Conservation (phyloP, 257 asterid genomes). For the Mitragyna speciosa region DNA sequence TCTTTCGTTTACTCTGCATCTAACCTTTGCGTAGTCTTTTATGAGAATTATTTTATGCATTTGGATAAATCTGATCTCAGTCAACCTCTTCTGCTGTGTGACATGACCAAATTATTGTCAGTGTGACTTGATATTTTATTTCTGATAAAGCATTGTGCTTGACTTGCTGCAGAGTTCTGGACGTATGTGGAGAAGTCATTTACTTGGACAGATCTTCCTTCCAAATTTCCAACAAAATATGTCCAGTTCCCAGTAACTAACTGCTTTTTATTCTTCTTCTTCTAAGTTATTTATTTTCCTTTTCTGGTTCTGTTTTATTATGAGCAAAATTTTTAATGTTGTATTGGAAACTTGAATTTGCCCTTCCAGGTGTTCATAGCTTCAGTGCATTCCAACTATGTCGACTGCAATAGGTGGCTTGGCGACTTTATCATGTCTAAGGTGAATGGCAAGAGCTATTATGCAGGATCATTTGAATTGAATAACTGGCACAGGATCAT, state of each 20-base stretch:
- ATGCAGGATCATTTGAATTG: neutral
- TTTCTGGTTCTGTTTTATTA: conserved; percentile 11
- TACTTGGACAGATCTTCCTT: conserved; percentile 97
- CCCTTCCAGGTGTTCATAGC: conserved; percentile 74
- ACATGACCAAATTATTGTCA: neutral
- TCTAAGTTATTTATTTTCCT: conserved; percentile 2
- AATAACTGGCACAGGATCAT: neutral
- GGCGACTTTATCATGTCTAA: conserved; percentile 93
- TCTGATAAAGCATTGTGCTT: neutral
- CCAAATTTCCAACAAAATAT: conserved; percentile 96
- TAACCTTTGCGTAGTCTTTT: neutral
- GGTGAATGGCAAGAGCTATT: conserved; percentile 40
- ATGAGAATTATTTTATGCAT: neutral
- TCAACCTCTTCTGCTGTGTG: neutral
- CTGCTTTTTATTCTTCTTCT: neutral
- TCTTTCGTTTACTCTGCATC: too few species aligned
- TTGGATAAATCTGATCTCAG: neutral
- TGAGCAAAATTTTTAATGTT: conserved; percentile 2
- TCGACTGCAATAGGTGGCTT: conserved; percentile 95
- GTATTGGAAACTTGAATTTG: conserved; percentile 25
- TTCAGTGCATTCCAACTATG: conserved; percentile 88
- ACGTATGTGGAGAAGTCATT: conserved; percentile 91
- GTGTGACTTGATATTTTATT: neutral
- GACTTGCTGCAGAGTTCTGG: conserved; percentile 79
- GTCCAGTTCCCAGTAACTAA: conserved; percentile 91